A percentile compares a stretch with the other conserved stretches of the same genome.
Conservation (phyloP, 495 filamentous ascomycete genomes). For the Cercophora newfieldiana region DNA sequence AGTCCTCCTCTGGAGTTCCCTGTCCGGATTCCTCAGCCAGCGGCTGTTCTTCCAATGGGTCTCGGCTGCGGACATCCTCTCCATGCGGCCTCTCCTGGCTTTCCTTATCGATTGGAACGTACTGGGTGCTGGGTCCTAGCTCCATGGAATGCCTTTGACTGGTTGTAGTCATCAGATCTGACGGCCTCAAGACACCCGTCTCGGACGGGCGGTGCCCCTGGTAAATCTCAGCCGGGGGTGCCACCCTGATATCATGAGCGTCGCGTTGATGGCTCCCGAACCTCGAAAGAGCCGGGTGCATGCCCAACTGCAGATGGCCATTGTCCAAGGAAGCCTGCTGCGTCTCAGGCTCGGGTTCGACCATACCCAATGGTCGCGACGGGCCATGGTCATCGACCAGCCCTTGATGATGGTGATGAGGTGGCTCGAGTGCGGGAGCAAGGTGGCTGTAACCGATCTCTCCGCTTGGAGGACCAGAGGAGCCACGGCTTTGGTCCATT, state of each 20-base stretch:
- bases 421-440: neutral
- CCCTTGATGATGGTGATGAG: neutral
- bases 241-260: neutral
- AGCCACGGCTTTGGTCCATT: slow-evolving; percentile 9
- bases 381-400: slow-evolving; percentile 15
- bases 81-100: neutral
- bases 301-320: neutral
- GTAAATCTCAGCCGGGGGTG: neutral
- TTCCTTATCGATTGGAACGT: neutral
- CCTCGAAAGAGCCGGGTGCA: slow-evolving; percentile 10
- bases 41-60: neutral
- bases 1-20: neutral
- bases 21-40: neutral
- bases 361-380: neutral
- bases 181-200: neutral
- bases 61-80: neutral
- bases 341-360: neutral
- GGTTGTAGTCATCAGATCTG: neutral
- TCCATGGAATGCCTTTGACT: neutral
- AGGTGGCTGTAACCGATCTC: slow-evolving; percentile 5
- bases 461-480: neutral
- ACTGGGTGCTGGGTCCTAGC: neutral
- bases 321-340: neutral
- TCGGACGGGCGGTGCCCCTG: neutral
- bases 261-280: neutral